Evolutionary conservation across 2,329 filamentous ascomycete species (phyloP), one percentile per base, ranked within the genome.

Genomic region (Hirsutella rhossiliensis): DNA sequence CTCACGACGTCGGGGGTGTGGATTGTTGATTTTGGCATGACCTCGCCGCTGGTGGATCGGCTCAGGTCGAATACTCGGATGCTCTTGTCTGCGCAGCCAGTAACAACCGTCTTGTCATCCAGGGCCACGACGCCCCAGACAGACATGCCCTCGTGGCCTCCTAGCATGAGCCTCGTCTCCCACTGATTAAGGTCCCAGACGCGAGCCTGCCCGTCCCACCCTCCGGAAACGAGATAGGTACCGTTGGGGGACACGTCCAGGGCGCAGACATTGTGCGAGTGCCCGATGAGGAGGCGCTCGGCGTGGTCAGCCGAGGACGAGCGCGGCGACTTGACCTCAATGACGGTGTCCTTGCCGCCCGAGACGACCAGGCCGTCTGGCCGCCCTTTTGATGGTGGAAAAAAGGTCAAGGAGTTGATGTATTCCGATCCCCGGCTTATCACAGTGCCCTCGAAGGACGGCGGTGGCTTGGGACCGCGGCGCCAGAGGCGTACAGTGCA

Each of bases 61-160:
- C 82, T 62, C 9, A 89, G 71, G 49, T 85, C 76, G 59, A 87
- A 98, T 42, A 97, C 73, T 43, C 92, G 83, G 38, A 98, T 92
- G 46, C 78, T 77, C 57, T 89, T 84, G 64, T 98, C 94, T 42
- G 92, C 90, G 55, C 86, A 94, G 37, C 82, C 88, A n/a, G 90
- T 97, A 47, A 96, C 76, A 40, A 97, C 76, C 0, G 83, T 88
- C 32, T 80, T 75, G 44, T 81, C 75, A 58, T 94, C 84, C 50
- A 90, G 82, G 15, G 85, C 84, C 45, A 97, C 64, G 5, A 96
- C 88, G n/a, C 83, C 83, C 90, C 89, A 97, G 13, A 98, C 88
- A 41, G 82, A 83, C 54, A 62, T 63, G 34, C 78, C 84, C 44
- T 82, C 76, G 56, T 96, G 88, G 5, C 87, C 88, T 39, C 77